Base-by-base conservation (phyloP, 352 stramenopile species). In the Globisporangium irregulare region DNA sequence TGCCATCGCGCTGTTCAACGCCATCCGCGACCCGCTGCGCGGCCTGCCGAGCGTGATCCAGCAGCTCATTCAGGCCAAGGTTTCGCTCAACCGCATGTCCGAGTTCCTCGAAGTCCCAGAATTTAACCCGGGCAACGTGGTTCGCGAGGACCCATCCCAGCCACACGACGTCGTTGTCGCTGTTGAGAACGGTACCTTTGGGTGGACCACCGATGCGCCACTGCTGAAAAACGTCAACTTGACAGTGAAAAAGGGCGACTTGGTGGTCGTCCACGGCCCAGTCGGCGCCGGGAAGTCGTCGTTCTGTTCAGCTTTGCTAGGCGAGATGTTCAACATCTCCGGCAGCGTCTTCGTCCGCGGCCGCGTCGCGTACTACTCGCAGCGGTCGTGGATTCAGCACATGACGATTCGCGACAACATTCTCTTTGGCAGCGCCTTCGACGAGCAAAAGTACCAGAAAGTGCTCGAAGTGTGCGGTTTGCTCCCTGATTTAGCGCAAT, bases 361-460 rank as follows among this genome's bases (percentile, higher is more conserved):
- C 22, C 7, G 27, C 18, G 57, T 76, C 7, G 68, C 69, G 50
- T 91, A 90, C 69, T 88, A 77, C 51, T 72, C 82, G 27, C 91
- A 97, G 72, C 75, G 80, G 29, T 75, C 91, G 36, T 97, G 95
- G 75, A 97, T 98, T 48, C 81, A 97, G 68, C 97, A 98, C 79
- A 89, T 85, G 51, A 95, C 87, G 4, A 61, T 98, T 2, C 75
- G 79, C 18, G 86, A 97, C 55, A 98, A 98, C 71, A 95, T 98
- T 67, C 71, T 98, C 14, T 98, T 98, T 72, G 89, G 89, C 25
- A 43, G 69, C 75, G 54, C 67, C 73, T 43, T 43, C 10, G 36
- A 43, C 36, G 36, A 43, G 36, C 36, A 43, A 43, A 43, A 43
- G 36, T 43, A 43, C 10, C 36, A 43, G 36, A 43, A 15, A 43